Percentiles rank a stretch among this genome's conserved stretches.
phyloP scores from a whole-genome alignment of 2,329 filamentous ascomycete genomes.

The Scedosporium minutisporum region DNA sequence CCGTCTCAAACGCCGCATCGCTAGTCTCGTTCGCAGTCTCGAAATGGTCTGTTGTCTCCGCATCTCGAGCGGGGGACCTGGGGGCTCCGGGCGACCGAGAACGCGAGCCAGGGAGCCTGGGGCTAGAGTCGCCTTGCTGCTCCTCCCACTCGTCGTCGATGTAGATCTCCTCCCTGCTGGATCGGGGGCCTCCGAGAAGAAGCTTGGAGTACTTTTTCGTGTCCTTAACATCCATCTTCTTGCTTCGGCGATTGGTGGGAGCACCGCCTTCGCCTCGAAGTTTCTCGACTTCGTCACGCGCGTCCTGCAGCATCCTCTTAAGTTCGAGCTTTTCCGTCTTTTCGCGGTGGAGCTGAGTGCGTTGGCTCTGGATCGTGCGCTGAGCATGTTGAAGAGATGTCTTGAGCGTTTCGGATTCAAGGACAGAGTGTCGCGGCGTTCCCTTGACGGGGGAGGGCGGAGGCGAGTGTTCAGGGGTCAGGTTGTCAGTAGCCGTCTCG shows the following conservation, averaged over 20 bases:
- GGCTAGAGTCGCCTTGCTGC: slow-evolving; percentile 37
- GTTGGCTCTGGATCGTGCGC: slow-evolving; percentile 90
- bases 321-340: slow-evolving; percentile 98
- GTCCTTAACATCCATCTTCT: slow-evolving; percentile 53
- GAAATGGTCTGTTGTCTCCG: slow-evolving; percentile 50
- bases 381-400: slow-evolving; percentile 91
- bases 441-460: slow-evolving; percentile 84
- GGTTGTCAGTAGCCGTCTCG: slow-evolving; percentile 55
- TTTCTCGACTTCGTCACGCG: slow-evolving; percentile 81
- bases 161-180: slow-evolving; percentile 67
- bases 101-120: slow-evolving; percentile 19
- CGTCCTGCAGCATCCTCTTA: slow-evolving; percentile 88
- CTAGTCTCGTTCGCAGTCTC: slow-evolving; percentile 73
- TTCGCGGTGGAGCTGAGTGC: slow-evolving; percentile 90
- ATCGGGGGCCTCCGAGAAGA: slow-evolving; percentile 67
- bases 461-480: slow-evolving; percentile 81
- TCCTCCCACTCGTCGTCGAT: slow-evolving; percentile 90
- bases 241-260: slow-evolving; percentile 47
- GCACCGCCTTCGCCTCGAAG: slow-evolving; percentile 42
- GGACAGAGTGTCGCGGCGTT: slow-evolving; percentile 78
- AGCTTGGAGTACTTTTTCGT: slow-evolving; percentile 62
- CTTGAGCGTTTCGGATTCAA: slow-evolving; percentile 94
- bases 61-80: slow-evolving; percentile 12
- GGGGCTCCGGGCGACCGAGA: slow-evolving; percentile 36
- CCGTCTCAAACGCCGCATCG: slow-evolving; percentile 52